These are phyloP conservation scores for Fusarium nanum DNA, from an alignment of 2,329 filamentous ascomycete species.

Conservation along the genomic window DNA sequence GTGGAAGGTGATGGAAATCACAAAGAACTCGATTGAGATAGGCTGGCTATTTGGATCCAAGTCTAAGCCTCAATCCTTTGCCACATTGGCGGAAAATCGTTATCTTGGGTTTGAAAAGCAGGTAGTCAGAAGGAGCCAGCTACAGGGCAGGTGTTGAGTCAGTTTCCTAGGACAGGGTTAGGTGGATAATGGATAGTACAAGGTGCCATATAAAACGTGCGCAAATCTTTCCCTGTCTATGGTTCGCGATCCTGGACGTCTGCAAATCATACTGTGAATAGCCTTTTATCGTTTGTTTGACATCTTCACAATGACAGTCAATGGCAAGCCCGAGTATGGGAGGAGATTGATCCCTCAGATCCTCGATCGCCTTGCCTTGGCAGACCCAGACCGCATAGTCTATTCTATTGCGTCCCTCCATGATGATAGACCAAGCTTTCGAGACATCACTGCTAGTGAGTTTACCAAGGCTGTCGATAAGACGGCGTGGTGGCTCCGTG, in stretches of 20 bases:
- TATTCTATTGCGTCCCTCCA: slow-evolving; percentile 40
- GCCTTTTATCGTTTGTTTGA: too few species aligned
- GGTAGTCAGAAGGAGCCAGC: background rate
- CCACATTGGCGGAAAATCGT: background rate
- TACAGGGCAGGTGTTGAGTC: background rate
- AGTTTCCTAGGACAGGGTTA: background rate
- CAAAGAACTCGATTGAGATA: background rate
- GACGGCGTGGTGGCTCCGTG: slow-evolving; percentile 48
- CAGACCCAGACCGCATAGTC: slow-evolving; percentile 40
- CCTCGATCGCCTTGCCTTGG: background rate
- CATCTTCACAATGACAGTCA: background rate
- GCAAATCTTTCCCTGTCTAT: background rate
- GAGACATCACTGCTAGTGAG: slow-evolving; percentile 39
- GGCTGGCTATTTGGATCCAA: background rate
- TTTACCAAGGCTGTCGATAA: slow-evolving; percentile 48
- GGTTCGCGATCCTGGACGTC: background rate
- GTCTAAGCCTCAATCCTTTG: background rate
- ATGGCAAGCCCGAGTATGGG: background rate
- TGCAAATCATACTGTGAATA: background rate
- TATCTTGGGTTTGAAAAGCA: background rate
- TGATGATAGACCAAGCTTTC: slow-evolving; percentile 31
- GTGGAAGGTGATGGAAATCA: background rate
- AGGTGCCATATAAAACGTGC: background rate
- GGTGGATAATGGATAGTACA: background rate
- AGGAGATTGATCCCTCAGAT: slow-evolving; percentile 8